phyloP scores from a whole-genome alignment of 306 rosid species.

The Mimosa bimucronata region DNA sequence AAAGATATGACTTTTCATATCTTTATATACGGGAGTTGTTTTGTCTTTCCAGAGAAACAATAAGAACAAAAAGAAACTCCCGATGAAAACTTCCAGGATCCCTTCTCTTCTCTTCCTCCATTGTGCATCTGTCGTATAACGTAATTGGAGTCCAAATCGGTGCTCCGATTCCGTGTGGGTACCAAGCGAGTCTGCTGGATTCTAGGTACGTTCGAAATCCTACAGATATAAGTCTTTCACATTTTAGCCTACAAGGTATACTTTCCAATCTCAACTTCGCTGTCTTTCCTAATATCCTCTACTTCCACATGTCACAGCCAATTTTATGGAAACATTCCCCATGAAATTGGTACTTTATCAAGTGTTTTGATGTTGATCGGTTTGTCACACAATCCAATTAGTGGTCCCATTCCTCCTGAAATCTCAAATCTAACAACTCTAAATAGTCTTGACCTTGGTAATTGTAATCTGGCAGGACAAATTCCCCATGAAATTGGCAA shows the following conservation, averaged over 20 bases:
- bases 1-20: too few relatives aligned
- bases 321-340: not conserved
- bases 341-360: not conserved
- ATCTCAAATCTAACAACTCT: not conserved
- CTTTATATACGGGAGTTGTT: too few relatives aligned
- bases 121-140: too few relatives aligned
- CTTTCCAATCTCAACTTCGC: not conserved
- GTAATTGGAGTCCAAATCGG: too few relatives aligned
- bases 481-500: not conserved
- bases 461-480: not conserved
- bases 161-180: too few relatives aligned
- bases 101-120: too few relatives aligned
- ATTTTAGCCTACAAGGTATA: not conserved
- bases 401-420: not conserved
- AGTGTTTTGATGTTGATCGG: not conserved
- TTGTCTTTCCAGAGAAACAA: too few relatives aligned
- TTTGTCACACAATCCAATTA: not conserved
- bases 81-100: too few relatives aligned
- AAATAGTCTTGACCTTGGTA: not conserved
- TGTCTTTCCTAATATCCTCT: not conserved
- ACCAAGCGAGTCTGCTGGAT: too few relatives aligned
- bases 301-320: not conserved
- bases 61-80: too few relatives aligned
- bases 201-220: too few relatives aligned
- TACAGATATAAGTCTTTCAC: not conserved